Base-by-base conservation (phyloP, 352 stramenopile species). In the Pseudoperonospora humuli region DNA sequence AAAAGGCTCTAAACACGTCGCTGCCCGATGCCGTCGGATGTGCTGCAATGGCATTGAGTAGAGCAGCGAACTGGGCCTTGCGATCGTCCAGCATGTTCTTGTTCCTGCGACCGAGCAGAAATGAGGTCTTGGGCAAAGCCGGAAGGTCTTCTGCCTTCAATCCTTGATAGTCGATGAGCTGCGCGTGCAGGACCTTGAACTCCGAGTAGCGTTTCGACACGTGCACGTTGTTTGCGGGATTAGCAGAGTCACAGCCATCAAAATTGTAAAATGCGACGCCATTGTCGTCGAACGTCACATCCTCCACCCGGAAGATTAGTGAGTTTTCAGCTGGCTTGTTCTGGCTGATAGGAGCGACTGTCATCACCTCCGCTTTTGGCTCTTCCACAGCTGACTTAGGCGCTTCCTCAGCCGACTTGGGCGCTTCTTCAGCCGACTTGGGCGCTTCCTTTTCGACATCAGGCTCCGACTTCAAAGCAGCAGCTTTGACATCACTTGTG, bases 201-300 rank as follows among this genome's bases (percentile, higher is more conserved):
- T 86, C 69, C 44, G 75, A 86, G 60, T 76, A 89, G 39, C 76
- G 76, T 55, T 89, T 89, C 15, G 63, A 70, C 24, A 85, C 44
- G 34, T 56, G 64, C 29, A 75, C 36, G 24, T 79, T 64, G 44
- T 75, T 67, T 19, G 62, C 57, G 9, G 67, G 65, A 45, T 80
- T 70, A n/a, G 51, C 41, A 6, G 42, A 39, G 47, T 77, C 52
- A 7, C 41, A 64, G 26, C 56, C 63, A 31, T 62, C 50, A 29
- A 73, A 82, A 44, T 70, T 69, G 70, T 80, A 86, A 54, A 64
- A 83, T 1, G 53, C 53, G 3, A 67, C 45, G 23, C 53, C 58
- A 35, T 67, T 56, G 40, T 64, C 49, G 23, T 64, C 46, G 28
- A 66, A 66, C 26, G 52, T 49, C 37, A 62, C 52, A 1, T 51